Evolutionary conservation across 805 yeast species (phyloP).

Genomic region (Kuraishia hungarica): DNA sequence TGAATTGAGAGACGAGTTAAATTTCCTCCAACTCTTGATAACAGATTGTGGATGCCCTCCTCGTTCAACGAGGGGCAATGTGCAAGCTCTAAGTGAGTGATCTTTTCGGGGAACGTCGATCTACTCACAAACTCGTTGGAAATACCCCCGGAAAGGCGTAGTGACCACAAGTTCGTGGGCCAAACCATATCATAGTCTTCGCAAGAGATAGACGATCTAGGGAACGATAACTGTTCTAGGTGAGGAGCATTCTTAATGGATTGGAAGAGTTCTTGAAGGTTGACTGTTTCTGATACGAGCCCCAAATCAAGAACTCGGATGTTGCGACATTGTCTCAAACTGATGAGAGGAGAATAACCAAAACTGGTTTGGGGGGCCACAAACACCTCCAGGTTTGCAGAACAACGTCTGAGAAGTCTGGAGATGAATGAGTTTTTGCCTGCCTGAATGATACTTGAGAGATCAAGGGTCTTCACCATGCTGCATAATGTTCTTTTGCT

Average conservation of each 20-base stretch:
- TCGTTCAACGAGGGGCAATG: conserved; percentile 79
- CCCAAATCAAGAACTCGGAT: conserved; percentile 67
- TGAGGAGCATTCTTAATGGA: conserved; percentile 57
- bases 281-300: conserved; percentile 84
- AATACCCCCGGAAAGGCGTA: conserved; percentile 84
- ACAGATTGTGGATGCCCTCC: conserved; percentile 51
- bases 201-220: conserved; percentile 78
- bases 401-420: conserved; percentile 69
- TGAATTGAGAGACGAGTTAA: conserved; percentile 56
- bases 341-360: conserved; percentile 83
- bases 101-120: conserved; percentile 65
- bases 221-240: conserved; percentile 75
- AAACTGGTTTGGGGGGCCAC: conserved; percentile 93
- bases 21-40: conserved; percentile 58
- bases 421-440: conserved; percentile 92
- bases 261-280: conserved; percentile 67
- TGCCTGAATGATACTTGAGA: conserved; percentile 74
- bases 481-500: conserved; percentile 44
- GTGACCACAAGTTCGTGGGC: conserved; percentile 70
- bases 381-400: conserved; percentile 54
- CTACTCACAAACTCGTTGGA: conserved; percentile 68
- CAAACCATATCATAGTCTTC: conserved; percentile 52
- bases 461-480: conserved; percentile 57
- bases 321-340: conserved; percentile 61
- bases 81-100: conserved; percentile 66